Conservation (phyloP, 495 filamentous ascomycete species). For the Penicillium desertorum region DNA sequence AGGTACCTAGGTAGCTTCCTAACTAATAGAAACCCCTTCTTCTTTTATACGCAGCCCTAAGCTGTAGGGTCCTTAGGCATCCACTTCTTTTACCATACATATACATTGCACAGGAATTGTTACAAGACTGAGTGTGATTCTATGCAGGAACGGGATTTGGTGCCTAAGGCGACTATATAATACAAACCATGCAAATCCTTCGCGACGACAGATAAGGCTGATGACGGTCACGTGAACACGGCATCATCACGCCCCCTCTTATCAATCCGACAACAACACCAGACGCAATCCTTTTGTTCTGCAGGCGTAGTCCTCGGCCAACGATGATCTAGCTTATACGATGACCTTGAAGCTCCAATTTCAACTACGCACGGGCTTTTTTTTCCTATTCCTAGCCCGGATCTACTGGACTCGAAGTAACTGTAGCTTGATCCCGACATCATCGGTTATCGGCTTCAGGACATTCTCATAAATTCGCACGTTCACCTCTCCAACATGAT, state of each 20-base stretch:
- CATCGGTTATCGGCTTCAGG: conserved; percentile 17
- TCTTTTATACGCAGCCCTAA: too few species aligned
- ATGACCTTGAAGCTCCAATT: conserved; percentile 31
- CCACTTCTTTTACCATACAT: too few species aligned
- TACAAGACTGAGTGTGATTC: too few species aligned
- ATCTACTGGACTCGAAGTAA: conserved; percentile 21
- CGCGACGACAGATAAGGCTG: conserved; percentile 6
- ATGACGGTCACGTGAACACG: conserved; percentile 10
- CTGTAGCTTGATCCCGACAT: conserved; percentile 33
- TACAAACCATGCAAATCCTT: too few species aligned
- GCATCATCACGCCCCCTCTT: conserved; percentile 30
- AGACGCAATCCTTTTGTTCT: conserved; percentile 20
- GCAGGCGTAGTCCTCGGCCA: conserved; percentile 22
- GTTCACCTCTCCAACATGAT: conserved; percentile 54
- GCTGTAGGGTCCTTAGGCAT: too few species aligned
- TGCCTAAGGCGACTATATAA: too few species aligned
- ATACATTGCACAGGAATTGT: too few species aligned
- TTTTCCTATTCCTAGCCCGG: conserved; percentile 24
- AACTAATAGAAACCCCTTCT: too few species aligned
- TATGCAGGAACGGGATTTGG: too few species aligned
- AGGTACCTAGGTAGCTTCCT: too few species aligned
- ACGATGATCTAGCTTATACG: conserved; percentile 31
- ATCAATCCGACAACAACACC: conserved; percentile 27
- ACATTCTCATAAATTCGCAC: conserved; percentile 1
- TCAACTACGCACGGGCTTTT: conserved; percentile 26